A percentile compares a stretch with the other conserved stretches of the same genome.
Conservation (phyloP, 2,329 filamentous ascomycete species). For the Emydomyces testavorans region DNA sequence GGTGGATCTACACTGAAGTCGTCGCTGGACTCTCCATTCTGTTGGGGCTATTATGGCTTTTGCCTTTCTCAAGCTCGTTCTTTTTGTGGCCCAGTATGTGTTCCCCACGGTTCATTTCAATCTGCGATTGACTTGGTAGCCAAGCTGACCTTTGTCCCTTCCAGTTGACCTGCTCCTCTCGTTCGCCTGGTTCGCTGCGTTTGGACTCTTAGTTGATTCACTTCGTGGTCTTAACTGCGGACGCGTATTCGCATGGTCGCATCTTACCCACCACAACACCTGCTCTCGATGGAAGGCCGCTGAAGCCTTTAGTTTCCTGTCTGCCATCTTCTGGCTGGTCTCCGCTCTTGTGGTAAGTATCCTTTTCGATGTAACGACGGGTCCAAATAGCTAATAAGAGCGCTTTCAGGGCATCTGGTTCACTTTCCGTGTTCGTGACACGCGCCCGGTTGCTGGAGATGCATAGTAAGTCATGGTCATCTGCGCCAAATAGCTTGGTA, state of each 20-base stretch:
- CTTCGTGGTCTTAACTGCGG: constrained; percentile 43
- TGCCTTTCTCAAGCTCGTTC: constrained; percentile 58
- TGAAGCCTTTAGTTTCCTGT: constrained; percentile 61
- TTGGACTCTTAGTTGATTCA: constrained; percentile 54
- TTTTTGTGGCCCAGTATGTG: constrained; percentile 51
- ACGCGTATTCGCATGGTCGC: constrained; percentile 49
- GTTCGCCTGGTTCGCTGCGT: constrained; percentile 57
- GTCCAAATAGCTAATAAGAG: neutral
- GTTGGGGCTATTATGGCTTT: constrained; percentile 57
- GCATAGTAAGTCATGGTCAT: constrained; percentile 5
- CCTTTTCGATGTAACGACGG: too few species aligned
- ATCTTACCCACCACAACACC: constrained; percentile 39
- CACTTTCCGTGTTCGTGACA: constrained; percentile 13
- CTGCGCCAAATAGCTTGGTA: neutral
- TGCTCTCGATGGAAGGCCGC: constrained; percentile 61
- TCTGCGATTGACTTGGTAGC: neutral
- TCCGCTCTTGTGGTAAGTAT: constrained; percentile 45
- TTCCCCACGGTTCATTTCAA: neutral
- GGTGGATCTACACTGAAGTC: constrained; percentile 65
- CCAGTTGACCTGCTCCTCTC: constrained; percentile 56
- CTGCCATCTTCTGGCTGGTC: constrained; percentile 58
- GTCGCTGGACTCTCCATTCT: constrained; percentile 58
- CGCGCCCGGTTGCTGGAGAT: constrained; percentile 14
- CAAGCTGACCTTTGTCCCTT: neutral
- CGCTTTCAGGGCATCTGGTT: constrained; percentile 17